Percentiles rank a stretch among this genome's conserved stretches.
Conservation (phyloP, 2,329 filamentous ascomycete species). For the Diaporthe capsici region DNA sequence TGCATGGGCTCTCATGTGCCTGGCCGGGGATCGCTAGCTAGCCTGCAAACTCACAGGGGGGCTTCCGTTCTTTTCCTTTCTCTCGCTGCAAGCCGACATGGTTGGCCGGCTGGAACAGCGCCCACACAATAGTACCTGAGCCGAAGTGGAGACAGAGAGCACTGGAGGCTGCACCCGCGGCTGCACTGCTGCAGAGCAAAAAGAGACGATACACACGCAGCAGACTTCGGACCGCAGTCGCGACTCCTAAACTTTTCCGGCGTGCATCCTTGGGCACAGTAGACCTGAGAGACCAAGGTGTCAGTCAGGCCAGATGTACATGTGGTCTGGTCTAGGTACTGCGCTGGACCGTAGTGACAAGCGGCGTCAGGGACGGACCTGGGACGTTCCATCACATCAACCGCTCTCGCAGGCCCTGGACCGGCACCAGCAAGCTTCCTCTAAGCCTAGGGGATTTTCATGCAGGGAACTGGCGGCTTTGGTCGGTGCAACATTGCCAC, state of each 20-base stretch:
- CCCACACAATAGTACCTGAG: conserved; percentile 39
- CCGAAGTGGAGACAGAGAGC: conserved; percentile 33
- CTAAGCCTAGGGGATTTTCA: conserved; percentile 39
- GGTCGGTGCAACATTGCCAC: conserved; percentile 42
- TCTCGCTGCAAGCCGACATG: conserved; percentile 24
- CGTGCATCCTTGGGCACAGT: neutral
- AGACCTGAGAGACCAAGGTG: neutral
- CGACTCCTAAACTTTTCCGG: neutral
- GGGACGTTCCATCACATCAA: conserved; percentile 36
- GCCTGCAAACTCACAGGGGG: conserved; percentile 34
- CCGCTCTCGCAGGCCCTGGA: conserved; percentile 26
- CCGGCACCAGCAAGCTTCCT: conserved; percentile 37
- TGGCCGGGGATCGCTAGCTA: conserved; percentile 32
- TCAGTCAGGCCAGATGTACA: conserved; percentile 3
- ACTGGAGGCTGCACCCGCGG: neutral
- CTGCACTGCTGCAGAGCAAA: conserved; percentile 34
- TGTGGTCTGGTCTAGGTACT: neutral
- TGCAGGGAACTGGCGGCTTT: conserved; percentile 39
- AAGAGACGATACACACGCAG: neutral
- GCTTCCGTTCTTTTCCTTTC: conserved; percentile 22
- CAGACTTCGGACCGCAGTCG: neutral
- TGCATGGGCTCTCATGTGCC: conserved; percentile 36
- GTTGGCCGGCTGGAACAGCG: conserved; percentile 27
- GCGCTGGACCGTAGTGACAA: conserved; percentile 1
- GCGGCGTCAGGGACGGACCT: conserved; percentile 40